Evolutionary conservation across 768 basidiomycete species (phyloP), one percentile per base, ranked within the genome.

Genomic region (Auricularia sp.): DNA sequence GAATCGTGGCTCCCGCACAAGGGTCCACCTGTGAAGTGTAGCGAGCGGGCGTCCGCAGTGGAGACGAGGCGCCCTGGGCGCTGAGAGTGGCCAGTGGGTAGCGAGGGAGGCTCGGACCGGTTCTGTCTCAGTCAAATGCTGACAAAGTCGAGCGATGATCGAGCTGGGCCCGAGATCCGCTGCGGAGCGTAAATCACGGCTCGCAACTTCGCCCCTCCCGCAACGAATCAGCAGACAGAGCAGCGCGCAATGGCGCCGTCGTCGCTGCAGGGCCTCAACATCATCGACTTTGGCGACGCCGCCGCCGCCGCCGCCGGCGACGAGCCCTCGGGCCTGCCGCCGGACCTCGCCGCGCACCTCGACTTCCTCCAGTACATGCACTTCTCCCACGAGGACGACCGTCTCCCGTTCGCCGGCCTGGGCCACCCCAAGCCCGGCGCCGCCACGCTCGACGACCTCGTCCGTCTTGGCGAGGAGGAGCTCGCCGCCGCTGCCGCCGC

Each of bases 191-290:
- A 42, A 42, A 42, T 42, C 39, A 42, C 39, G 13, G 13, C 47
- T 21, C 14, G 47, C 47, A 16, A 21, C 47, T 51, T 21, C 47
- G 10, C 47, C 21, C 47, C 18, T 51, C 21, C 21, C 47, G 11
- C 47, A 18, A 16, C 21, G 14, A 16, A 51, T 18, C 47, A 10
- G 6, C 44, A 18, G 18, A 6, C 47, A 13, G 11, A 51, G 47
- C 47, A 5, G 21, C 47, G 47, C 14, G 47, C 47, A 54, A 63
- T 39, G 29, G 39, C 62, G 24, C 24, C 21, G 18, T 74, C 85
- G 11, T 84, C 80, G 65, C 77, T 94, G 11, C 85, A 91, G 64
- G 91, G 91, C 36, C 87, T 94, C 73, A 92, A 93, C 76, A 78
- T 92, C 75, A 81, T 94, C 63, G 85, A 87, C 56, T 45, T 45